Evolutionary conservation across 2,329 filamentous ascomycete genomes (phyloP), one percentile per base, ranked within the genome.

Genomic region (Cordyceps javanica): DNA sequence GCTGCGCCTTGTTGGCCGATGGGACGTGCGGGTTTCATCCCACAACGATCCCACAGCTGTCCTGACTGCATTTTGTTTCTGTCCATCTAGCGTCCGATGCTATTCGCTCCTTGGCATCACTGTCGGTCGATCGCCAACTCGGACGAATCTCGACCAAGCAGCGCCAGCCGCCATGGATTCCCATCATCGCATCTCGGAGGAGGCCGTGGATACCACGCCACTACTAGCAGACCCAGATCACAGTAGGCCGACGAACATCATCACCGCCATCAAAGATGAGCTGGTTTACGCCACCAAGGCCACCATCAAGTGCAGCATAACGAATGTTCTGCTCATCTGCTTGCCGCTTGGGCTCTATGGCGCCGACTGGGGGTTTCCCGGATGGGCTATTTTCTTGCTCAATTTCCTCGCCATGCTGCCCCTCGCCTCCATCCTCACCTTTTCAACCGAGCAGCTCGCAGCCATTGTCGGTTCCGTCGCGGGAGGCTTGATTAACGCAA

Each of bases 341-440:
- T 82, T 87, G n/a, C 84, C 84, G 3, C 67, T 83, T 38, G 84
- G 84, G 56, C 87, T 87, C 63, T 67, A 84, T 49, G 73, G 83
- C 45, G 77, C 76, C 60, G 71, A 68, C 8, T 26, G 82, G 58
- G 68, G 72, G 23, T 82, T 81, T 77, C 3, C 74, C 7, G 49
- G 49, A 26, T 52, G 49, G 56, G 56, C 76, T n/a, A 75, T 85
- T 60, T 87, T 87, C 68, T 65, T 77, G 44, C 73, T 86, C 65
- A 86, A 86, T 69, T 86, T 86, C 70, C 73, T 86, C 60, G 83
- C 83, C 52, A 86, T 86, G 63, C 77, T 86, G 44, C 83, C 83
- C 5, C 72, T 86, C 55, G 83, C 83, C 6, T 80, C 82, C 2
- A 71, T 86, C 63, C 68, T 86, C 66, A 83, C 82, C 64, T 86